A percentile compares a stretch with the other conserved stretches of the same genome.
Conservation (phyloP, 1,139 yeast species). For the Arxiozyma slooffiae region DNA sequence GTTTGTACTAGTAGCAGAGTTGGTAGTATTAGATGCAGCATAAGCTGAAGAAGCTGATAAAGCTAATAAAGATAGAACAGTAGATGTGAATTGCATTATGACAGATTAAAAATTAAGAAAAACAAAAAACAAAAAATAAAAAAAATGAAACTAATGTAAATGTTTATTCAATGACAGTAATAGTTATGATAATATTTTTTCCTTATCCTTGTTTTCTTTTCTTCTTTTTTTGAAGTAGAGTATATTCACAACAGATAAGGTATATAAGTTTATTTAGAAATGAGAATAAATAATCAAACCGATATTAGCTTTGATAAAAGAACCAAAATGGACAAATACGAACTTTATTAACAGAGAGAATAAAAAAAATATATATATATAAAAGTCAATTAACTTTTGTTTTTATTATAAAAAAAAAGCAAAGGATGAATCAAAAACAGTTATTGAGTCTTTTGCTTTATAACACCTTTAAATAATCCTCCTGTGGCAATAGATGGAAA, state of each 20-base stretch:
- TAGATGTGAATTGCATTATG: conserved; percentile 42
- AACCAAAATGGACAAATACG: background rate
- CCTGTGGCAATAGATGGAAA: background rate
- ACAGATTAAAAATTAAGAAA: no score
- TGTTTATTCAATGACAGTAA: no score
- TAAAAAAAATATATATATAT: no score
- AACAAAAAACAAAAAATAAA: background rate
- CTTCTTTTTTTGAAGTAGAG: no score
- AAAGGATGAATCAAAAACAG: background rate
- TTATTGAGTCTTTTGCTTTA: background rate
- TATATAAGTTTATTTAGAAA: no score
- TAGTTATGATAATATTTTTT: no score
- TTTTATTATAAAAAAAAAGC: background rate
- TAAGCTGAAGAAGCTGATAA: conserved; percentile 36
- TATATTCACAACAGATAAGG: no score
- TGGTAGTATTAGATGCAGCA: conserved; percentile 14
- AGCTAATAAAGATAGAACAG: conserved; percentile 18
- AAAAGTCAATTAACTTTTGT: no score
- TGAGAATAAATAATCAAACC: no score
- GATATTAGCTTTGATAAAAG: background rate
- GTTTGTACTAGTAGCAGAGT: conserved; percentile 29
- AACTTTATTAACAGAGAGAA: background rate
- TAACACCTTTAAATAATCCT: no score
- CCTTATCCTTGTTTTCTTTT: no score
- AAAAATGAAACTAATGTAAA: no score